Evolutionary conservation across 805 yeast genomes (phyloP).

Genomic region (Lachancea sp.): DNA sequence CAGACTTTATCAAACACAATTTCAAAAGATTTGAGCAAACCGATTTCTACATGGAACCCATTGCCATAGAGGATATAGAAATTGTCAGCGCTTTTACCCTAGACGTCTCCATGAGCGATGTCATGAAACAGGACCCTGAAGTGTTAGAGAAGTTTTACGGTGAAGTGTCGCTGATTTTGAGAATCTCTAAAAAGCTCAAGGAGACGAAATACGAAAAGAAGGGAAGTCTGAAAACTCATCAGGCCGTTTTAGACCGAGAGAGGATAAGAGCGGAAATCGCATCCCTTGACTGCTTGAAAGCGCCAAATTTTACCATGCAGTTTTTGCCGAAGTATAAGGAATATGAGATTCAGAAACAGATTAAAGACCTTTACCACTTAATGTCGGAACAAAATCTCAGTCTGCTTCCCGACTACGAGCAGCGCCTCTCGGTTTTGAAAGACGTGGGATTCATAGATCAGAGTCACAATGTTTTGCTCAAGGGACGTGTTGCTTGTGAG

Average conservation of each 20-base stretch:
- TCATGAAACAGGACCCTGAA: conserved; percentile 25
- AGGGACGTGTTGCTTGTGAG: conserved; percentile 93
- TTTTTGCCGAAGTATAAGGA: conserved; percentile 42
- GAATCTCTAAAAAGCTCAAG: conserved; percentile 19
- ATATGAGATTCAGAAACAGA: conserved; percentile 41
- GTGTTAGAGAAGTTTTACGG: conserved; percentile 19
- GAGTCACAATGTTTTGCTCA: conserved; percentile 60
- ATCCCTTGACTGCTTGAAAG: conserved; percentile 23
- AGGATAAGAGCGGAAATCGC: conserved; percentile 21
- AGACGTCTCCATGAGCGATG: conserved; percentile 22
- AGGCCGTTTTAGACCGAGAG: conserved; percentile 23
- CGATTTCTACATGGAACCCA: conserved; percentile 27
- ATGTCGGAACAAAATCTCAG: conserved; percentile 86
- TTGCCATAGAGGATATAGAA: conserved; percentile 27
- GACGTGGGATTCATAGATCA: conserved; percentile 77
- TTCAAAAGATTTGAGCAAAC: conserved; percentile 30
- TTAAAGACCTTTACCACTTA: conserved; percentile 49
- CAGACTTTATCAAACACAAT: conserved; percentile 21
- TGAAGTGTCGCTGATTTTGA: conserved; percentile 22
- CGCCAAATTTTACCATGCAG: conserved; percentile 41
- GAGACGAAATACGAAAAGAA: conserved; percentile 24
- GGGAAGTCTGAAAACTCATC: conserved; percentile 29
- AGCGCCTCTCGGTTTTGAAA: conserved; percentile 70
- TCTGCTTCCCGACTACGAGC: conserved; percentile 88
- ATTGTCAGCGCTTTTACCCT: conserved; percentile 24